phyloP scores from a whole-genome alignment of 192 early-diverging fungal genomes.

The Backusella tarrabulga region DNA sequence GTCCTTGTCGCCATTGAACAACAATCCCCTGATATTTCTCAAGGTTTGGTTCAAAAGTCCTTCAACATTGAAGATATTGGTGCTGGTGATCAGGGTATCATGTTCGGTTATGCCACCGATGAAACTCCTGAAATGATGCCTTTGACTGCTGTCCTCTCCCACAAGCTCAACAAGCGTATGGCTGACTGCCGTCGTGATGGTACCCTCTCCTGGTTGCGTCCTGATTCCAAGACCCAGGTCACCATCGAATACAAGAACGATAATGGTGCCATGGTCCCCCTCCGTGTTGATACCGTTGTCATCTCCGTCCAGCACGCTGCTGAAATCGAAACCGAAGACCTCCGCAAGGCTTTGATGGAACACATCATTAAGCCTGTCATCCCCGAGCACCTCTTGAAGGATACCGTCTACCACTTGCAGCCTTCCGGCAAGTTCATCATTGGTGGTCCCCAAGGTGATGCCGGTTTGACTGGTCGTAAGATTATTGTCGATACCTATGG shows the following conservation, averaged over 20 bases:
- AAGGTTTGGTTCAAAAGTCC: conserved; percentile 93
- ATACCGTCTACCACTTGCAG: conserved; percentile 96
- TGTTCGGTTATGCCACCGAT: conserved; percentile 96
- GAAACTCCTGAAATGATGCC: conserved; percentile 99
- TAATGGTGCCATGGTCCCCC: conserved; percentile 89
- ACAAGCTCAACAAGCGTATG: conserved; percentile 98
- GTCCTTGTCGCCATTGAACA: conserved; percentile 99
- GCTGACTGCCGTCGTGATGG: conserved; percentile 93
- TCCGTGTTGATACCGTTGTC: conserved; percentile 96
- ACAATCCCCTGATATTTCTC: conserved; percentile 99
- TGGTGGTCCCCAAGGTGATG: conserved; percentile 99
- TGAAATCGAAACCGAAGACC: conserved; percentile 82
- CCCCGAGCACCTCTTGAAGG: conserved; percentile 86
- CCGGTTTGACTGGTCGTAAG: conserved; percentile 89
- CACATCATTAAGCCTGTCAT: conserved; percentile 93
- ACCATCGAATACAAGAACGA: conserved; percentile 98
- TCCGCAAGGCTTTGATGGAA: conserved; percentile 87
- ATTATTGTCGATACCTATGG: conserved; percentile 41
- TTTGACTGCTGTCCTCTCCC: conserved; percentile 89
- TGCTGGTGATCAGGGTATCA: conserved; percentile 98
- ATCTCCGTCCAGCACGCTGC: conserved; percentile 96
- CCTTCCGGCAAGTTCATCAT: conserved; percentile 99
- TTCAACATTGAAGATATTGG: conserved; percentile 95
- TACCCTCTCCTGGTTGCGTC: conserved; percentile 89
- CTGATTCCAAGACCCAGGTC: conserved; percentile 99